Conservation (phyloP, 2,329 filamentous ascomycete genomes). For the Neofusicoccum cordaticola region DNA sequence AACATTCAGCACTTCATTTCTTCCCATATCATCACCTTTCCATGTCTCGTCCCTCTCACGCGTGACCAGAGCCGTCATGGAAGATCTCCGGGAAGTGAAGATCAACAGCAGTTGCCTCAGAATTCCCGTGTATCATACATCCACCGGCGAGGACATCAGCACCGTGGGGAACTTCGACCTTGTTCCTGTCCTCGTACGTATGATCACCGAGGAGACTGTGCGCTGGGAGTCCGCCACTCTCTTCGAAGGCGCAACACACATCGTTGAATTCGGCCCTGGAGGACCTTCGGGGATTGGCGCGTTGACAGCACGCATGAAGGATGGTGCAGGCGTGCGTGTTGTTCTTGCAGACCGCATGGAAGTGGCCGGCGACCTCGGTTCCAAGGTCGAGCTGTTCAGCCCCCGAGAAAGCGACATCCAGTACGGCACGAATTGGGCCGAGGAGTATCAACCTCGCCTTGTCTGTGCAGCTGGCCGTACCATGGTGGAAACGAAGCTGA, state of each 20-base stretch:
- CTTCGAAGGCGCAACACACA: conserved; percentile 21
- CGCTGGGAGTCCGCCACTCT: conserved; percentile 23
- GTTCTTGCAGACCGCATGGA: conserved; percentile 21
- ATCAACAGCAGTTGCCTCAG: conserved; percentile 22
- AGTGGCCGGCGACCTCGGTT: conserved; percentile 19
- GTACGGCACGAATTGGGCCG: background rate
- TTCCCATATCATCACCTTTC: conserved; percentile 43
- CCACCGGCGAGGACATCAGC: conserved; percentile 21
- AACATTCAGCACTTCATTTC: conserved; percentile 34
- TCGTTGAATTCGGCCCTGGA: conserved; percentile 27
- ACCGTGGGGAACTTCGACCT: conserved; percentile 20
- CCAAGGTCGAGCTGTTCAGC: conserved; percentile 21
- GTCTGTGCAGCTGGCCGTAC: conserved; percentile 12
- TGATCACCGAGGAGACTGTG: conserved; percentile 23
- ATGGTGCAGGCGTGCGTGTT: conserved; percentile 22
- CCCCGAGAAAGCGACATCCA: background rate
- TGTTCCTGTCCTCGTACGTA: conserved; percentile 21
- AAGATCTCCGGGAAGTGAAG: conserved; percentile 2
- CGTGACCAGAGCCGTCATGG: conserved; percentile 1
- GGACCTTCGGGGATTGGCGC: conserved; percentile 23
- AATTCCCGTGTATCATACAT: conserved; percentile 23
- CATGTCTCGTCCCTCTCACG: conserved; percentile 36
- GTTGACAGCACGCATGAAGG: conserved; percentile 21
- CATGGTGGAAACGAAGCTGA: conserved; percentile 57
- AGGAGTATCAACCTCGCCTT: background rate